Conservation (phyloP, 2,329 filamentous ascomycete genomes). For the Ploettnerulaceae sp. region DNA sequence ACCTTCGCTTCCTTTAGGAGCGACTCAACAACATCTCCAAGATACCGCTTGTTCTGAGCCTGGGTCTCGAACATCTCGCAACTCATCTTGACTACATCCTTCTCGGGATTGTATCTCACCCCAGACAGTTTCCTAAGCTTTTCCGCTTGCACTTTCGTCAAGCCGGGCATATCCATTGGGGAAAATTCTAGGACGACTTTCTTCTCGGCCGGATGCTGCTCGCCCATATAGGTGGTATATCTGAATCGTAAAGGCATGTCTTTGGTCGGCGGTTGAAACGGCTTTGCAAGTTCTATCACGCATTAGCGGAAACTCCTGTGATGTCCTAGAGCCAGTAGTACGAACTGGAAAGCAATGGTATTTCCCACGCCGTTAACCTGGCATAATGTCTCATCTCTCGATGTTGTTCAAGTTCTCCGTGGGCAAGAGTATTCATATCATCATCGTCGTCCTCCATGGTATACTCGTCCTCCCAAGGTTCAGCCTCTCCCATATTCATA, state of each 20-base stretch:
- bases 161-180: constrained; percentile 62
- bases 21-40: constrained; percentile 70
- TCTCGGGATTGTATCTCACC: constrained; percentile 80
- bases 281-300: constrained; percentile 68
- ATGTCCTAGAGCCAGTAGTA: no score
- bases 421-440: constrained; percentile 77
- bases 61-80: constrained; percentile 84
- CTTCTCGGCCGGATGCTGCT: constrained; percentile 81
- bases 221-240: constrained; percentile 95
- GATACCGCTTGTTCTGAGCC: constrained; percentile 94
- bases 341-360: constrained; percentile 85
- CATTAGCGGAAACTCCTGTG: constrained; percentile 16
- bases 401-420: constrained; percentile 82
- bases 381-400: constrained; percentile 86
- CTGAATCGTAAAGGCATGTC: constrained; percentile 81
- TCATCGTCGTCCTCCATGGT: constrained; percentile 63
- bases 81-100: constrained; percentile 79
- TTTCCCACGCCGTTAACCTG: constrained; percentile 86
- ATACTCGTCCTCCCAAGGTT: constrained; percentile 30
- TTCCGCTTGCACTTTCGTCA: constrained; percentile 61
- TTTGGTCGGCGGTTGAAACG: constrained; percentile 66
- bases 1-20: constrained; percentile 71
- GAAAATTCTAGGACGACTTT: constrained; percentile 94
- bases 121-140: constrained; percentile 90
- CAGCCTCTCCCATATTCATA: constrained; percentile 32